A percentile compares a stretch with the other conserved stretches of the same genome.
phyloP scores from a whole-genome alignment of 805 yeast species.

The Debaryomyces maramus region DNA sequence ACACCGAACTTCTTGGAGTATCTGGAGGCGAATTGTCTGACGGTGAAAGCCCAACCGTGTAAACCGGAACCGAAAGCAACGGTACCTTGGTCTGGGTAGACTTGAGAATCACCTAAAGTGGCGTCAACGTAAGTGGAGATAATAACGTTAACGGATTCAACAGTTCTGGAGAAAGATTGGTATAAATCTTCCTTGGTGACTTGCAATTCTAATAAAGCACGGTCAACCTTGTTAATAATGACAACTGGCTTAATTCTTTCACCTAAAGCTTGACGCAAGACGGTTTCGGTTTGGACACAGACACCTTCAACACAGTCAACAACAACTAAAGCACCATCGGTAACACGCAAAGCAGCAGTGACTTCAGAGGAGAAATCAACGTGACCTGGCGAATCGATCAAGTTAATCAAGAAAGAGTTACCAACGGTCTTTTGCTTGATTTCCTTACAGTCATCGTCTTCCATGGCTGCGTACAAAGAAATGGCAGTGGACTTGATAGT shows the following conservation, averaged over 20 bases:
- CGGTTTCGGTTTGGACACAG: slow-evolving; percentile 99
- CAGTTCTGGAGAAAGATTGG: slow-evolving; percentile 98
- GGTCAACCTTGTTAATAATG: slow-evolving; percentile 97
- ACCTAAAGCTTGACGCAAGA: slow-evolving; percentile 97
- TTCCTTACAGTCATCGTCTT: slow-evolving; percentile 80
- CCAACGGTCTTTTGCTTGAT: slow-evolving; percentile 93
- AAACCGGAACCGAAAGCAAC: slow-evolving; percentile 99
- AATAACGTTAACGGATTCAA: slow-evolving; percentile 98
- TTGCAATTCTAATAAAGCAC: slow-evolving; percentile 98
- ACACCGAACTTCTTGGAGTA: slow-evolving; percentile 99
- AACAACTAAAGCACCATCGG: slow-evolving; percentile 99
- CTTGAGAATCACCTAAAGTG: slow-evolving; percentile 93
- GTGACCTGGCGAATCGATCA: slow-evolving; percentile 99
- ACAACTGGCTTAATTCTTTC: slow-evolving; percentile 99
- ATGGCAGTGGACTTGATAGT: slow-evolving; percentile 99
- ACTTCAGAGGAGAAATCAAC: slow-evolving; percentile 99
- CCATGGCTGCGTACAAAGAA: slow-evolving; percentile 87
- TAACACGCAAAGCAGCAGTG: slow-evolving; percentile 99
- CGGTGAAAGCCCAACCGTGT: slow-evolving; percentile 99
- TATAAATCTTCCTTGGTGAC: slow-evolving; percentile 98
- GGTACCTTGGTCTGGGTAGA: slow-evolving; percentile 98
- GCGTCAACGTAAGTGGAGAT: slow-evolving; percentile 92
- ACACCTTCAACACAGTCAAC: slow-evolving; percentile 99
- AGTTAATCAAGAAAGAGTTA: slow-evolving; percentile 92
- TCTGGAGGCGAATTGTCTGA: slow-evolving; percentile 97